Evolutionary conservation across 768 basidiomycete species (phyloP).

Genomic region (Solioccasus polychromus): DNA sequence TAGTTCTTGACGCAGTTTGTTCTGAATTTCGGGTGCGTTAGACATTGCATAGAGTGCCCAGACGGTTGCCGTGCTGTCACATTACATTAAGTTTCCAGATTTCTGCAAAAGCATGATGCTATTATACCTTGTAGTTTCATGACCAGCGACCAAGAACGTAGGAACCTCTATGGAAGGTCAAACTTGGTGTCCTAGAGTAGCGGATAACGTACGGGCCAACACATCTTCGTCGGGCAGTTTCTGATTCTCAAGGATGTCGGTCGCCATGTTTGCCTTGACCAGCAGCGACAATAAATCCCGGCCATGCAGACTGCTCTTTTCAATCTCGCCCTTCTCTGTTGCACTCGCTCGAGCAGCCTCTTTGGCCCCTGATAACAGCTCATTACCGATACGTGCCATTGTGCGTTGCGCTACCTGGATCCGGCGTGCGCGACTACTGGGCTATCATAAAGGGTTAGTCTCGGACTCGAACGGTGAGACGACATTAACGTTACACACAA

Average conservation of each 20-base stretch:
- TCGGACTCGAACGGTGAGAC: background rate
- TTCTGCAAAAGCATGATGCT: background rate
- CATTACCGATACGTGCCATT: conserved; percentile 48
- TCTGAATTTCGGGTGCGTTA: background rate
- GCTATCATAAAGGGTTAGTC: conserved; percentile 12
- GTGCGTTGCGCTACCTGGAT: conserved; percentile 32
- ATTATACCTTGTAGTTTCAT: background rate
- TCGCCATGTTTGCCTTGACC: conserved; percentile 25
- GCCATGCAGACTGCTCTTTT: conserved; percentile 27
- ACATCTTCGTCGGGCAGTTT: conserved; percentile 61
- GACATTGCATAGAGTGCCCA: background rate
- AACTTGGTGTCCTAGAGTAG: no score
- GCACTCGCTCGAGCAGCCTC: conserved; percentile 6
- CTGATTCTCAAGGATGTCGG: conserved; percentile 52
- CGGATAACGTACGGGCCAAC: conserved; percentile 40
- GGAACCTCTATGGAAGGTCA: background rate
- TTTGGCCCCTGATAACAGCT: conserved; percentile 36
- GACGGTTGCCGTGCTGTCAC: background rate
- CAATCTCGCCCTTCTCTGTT: conserved; percentile 25
- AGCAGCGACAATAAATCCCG: conserved; percentile 51
- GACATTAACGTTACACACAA: conserved; percentile 30
- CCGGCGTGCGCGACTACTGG: conserved; percentile 14
- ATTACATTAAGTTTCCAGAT: background rate
- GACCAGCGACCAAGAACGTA: background rate
- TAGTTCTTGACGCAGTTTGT: background rate